Base-by-base conservation (phyloP, 768 basidiomycete species). In the Leccinum barrowsii region DNA sequence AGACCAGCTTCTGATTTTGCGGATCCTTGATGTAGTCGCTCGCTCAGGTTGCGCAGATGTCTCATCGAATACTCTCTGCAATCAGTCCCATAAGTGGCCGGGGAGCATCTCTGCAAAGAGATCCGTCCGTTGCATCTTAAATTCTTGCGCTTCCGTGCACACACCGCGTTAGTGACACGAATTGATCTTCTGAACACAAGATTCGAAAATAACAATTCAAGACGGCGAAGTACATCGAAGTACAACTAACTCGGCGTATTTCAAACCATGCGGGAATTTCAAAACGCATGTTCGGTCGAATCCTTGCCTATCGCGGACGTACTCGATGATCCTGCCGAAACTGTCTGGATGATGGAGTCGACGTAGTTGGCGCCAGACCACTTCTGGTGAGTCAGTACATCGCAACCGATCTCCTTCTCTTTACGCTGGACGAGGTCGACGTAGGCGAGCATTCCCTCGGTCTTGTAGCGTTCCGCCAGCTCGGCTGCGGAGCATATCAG, bases 311-410 rank as follows among this genome's bases (percentile, higher is more conserved):
- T 74, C 15, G 90, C 82, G 8, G 87, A 90, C 4, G 93, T 94
- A 66, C 89, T 90, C 30, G 92, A 92, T 10, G 92, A 94, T 56
- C 93, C 93, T 10, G 90, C 91, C 7, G 92, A 88, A 21, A 96
- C 83, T 15, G 85, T 90, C 42, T 84, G 84, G 53, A 96, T 75
- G 62, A 96, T 94, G 55, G 88, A 77, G 74, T 96, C 93, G 58
- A 94, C 85, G 72, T 95, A 96, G 67, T 89, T 90, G 22, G 93
- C 93, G 35, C 94, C 93, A 62, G 92, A 93, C 93, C 94, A 97
- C 80, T 94, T 95, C 76, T 96, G 93, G 73, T 96, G 93, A 3
- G 90, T 96, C 50, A 95, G 77, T 32, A 96, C 92, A 70, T 96
- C 93, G 59, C 89, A 90, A 34, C 89, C 89, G 52, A 94, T 83